Conservation (phyloP, 129 eudicot species). For the Centrapalus pauciflorus region DNA sequence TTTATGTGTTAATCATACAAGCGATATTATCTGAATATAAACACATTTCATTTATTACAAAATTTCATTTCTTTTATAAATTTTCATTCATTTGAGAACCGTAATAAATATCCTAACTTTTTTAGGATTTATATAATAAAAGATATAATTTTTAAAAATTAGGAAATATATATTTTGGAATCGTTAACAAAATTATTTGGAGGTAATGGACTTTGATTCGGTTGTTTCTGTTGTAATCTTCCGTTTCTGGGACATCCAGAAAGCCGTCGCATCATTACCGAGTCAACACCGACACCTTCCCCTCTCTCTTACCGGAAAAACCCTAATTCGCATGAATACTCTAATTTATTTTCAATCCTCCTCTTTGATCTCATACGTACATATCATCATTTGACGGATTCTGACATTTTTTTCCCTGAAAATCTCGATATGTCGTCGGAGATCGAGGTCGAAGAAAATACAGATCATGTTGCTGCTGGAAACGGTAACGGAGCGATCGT, state of each 20-base stretch:
- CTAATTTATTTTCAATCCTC: constrained; percentile 2
- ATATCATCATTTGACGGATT: not conserved
- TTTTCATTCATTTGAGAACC: not conserved
- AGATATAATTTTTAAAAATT: too few relatives aligned
- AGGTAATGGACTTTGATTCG: constrained; percentile 5
- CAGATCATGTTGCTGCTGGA: constrained; percentile 35
- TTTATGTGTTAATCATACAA: too few relatives aligned
- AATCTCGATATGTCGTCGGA: constrained; percentile 67
- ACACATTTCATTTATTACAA: too few relatives aligned
- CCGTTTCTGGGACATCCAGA: constrained; percentile 1
- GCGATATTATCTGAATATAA: too few relatives aligned
- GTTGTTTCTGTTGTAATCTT: constrained; percentile 25
- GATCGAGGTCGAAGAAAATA: constrained; percentile 84
- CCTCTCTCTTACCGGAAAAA: constrained; percentile 24
- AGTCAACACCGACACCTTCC: constrained; percentile 18
- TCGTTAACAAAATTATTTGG: too few relatives aligned
- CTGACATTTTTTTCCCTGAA: not conserved
- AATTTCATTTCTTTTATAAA: too few relatives aligned
- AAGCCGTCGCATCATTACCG: constrained; percentile 19
- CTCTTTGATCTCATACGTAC: not conserved
- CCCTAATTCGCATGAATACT: constrained; percentile 33
- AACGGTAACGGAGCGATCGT: constrained; percentile 15
- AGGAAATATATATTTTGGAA: too few relatives aligned
- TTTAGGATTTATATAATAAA: too few relatives aligned
- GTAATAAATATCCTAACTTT: not conserved